phyloP scores from a whole-genome alignment of 805 yeast genomes.

The Limtongozyma cylindracea region DNA sequence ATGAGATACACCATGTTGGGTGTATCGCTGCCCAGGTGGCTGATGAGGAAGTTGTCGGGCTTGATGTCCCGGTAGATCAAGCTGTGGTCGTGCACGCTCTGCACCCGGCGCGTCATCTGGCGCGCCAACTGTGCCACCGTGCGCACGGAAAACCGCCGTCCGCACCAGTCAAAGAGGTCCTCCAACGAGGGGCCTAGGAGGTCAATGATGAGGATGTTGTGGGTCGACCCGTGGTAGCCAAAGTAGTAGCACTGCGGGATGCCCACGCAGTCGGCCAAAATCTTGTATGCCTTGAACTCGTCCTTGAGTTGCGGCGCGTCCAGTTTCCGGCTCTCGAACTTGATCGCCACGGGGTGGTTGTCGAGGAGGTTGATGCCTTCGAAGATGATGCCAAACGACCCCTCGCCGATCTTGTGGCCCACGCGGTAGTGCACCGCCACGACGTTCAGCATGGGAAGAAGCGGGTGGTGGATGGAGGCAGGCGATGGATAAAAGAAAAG shows the following conservation, averaged over 20 bases:
- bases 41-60: conserved; percentile 63
- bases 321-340: conserved; percentile 57
- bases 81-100: conserved; percentile 53
- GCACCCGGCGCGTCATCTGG: conserved; percentile 54
- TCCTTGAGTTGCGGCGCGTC: conserved; percentile 72
- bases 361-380: conserved; percentile 56
- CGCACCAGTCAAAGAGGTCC: conserved; percentile 77
- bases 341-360: conserved; percentile 46
- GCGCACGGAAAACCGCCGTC: conserved; percentile 42
- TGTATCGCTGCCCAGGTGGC: conserved; percentile 30
- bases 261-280: conserved; percentile 40
- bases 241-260: conserved; percentile 69
- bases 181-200: conserved; percentile 61
- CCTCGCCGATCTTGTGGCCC: conserved; percentile 72
- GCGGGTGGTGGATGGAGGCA: no score
- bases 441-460: no score
- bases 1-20: conserved; percentile 49
- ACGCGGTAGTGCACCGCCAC: conserved; percentile 51
- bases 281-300: conserved; percentile 58
- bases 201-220: conserved; percentile 54
- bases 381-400: conserved; percentile 67
- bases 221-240: conserved; percentile 72
- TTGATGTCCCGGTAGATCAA: conserved; percentile 62
- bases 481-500: no score
- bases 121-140: conserved; percentile 54